Evolutionary conservation across 2,329 filamentous ascomycete species (phyloP), one percentile per base, ranked within the genome.

Genomic region (Beauveria brongniartii): DNA sequence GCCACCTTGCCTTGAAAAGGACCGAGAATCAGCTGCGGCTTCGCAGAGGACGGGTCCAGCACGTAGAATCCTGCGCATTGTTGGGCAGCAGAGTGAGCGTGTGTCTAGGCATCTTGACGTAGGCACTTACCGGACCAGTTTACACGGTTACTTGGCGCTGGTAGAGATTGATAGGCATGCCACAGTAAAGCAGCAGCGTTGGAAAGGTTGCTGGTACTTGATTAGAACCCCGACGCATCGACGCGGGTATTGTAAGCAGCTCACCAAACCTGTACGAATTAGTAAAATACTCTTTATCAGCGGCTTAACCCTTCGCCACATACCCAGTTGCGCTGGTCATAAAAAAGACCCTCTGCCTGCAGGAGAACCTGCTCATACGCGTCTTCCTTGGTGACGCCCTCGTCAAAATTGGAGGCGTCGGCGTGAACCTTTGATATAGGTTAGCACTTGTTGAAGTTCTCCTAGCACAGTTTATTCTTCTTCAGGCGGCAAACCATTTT

Each of bases 1-100:
- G 90, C 90, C 3, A 87, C 84, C 69, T 91, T 89, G 64, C 90
- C 90, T 66, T 91, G 87, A 73, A 93, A 93, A 0, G 90, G 90
- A 0, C 88, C 90, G 1, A 93, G 83, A 65, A 92, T 88, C 51
- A 93, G 81, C 67, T 85, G 83, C 9, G 73, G 69, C 7, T 72
- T 66, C 50, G 73, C 62, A 9, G 71, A 68, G 40, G 72, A 69
- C 5, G 78, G 75, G 69, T 91, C 84, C 48, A 87, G 74, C 16
- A 87, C 84, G 75, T 92, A 92, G 77, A 92, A 93, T 26, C 90
- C 89, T 86, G 64, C 14, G 22, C 22, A 28, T 18, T 16, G n/a
- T 58, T 43, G 51, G 46, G 37, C 28, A 24, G 30, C 8, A 10
- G 37, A 14, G n/a, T 26, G 5, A 22, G 14, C n/a, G 24, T 20